A percentile compares a stretch with the other conserved stretches of the same genome.
Conservation (phyloP, 78 protist species). For the Dictyostelium brefeldianum region DNA sequence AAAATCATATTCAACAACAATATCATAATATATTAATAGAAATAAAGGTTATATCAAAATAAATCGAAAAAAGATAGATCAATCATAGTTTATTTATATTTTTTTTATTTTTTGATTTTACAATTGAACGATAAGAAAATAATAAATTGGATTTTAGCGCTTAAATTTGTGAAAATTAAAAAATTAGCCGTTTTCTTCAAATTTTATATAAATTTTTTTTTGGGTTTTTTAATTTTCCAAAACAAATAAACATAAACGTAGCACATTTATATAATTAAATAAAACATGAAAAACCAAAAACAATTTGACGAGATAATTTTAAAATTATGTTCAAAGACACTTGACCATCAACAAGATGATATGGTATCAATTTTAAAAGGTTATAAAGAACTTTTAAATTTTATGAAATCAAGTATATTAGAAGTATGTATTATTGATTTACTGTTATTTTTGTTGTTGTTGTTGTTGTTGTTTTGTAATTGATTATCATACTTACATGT, state of each 20-base stretch:
- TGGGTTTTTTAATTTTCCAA: background rate
- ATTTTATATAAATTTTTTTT: background rate
- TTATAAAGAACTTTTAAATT: background rate
- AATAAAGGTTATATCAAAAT: too few species aligned
- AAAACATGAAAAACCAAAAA: background rate
- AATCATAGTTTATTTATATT: too few species aligned
- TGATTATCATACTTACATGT: background rate
- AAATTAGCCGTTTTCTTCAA: background rate
- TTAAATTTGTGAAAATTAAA: too few species aligned
- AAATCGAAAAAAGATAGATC: too few species aligned
- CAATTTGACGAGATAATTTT: constrained; percentile 11
- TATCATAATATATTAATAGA: too few species aligned
- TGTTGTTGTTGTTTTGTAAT: too few species aligned
- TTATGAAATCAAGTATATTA: background rate
- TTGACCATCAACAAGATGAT: background rate
- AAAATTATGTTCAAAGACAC: background rate
- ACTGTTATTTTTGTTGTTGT: too few species aligned
- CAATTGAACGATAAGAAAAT: too few species aligned
- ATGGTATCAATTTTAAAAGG: background rate
- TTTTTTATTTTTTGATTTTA: too few species aligned
- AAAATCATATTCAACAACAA: too few species aligned
- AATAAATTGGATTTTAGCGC: too few species aligned
- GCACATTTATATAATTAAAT: too few species aligned
- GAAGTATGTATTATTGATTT: background rate
- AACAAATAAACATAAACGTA: background rate